phyloP scores from a whole-genome alignment of 805 yeast species.

The Saccharomycopsis sp. region DNA sequence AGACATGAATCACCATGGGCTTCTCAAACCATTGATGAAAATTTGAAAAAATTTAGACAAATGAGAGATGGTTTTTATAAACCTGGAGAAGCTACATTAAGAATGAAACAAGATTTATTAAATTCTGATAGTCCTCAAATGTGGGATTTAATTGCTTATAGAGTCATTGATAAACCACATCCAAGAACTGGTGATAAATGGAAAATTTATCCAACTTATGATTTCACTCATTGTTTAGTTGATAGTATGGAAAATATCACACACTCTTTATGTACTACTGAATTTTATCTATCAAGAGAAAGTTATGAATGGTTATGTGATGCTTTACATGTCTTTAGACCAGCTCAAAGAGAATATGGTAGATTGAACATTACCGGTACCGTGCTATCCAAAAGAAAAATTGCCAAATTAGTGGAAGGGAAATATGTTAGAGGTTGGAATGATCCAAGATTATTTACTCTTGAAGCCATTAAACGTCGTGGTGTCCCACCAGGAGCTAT shows the following conservation, averaged over 20 bases:
- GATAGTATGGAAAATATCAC: slow-evolving; percentile 95
- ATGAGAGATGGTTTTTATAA: slow-evolving; percentile 86
- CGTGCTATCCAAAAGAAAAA: slow-evolving; percentile 88
- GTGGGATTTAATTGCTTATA: slow-evolving; percentile 99
- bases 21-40: slow-evolving; percentile 57
- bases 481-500: slow-evolving; percentile 99
- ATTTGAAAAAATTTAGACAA: slow-evolving; percentile 68
- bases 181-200: slow-evolving; percentile 96
- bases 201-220: slow-evolving; percentile 98
- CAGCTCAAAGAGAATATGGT: slow-evolving; percentile 98
- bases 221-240: slow-evolving; percentile 97
- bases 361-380: slow-evolving; percentile 93
- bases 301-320: slow-evolving; percentile 99
- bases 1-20: slow-evolving; percentile 79
- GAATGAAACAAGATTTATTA: slow-evolving; percentile 88
- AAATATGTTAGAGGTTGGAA: slow-evolving; percentile 91
- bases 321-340: slow-evolving; percentile 87
- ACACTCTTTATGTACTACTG: slow-evolving; percentile 94
- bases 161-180: slow-evolving; percentile 86
- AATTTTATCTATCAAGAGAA: slow-evolving; percentile 84
- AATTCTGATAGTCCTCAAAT: slow-evolving; percentile 90
- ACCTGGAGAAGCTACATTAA: slow-evolving; percentile 87
- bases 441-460: slow-evolving; percentile 92
- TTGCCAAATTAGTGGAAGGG: slow-evolving; percentile 82
- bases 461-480: slow-evolving; percentile 90